These are phyloP conservation scores for Artemisia tridentata DNA, from an alignment of 129 eudicot genomes.

Conservation along the genomic window DNA sequence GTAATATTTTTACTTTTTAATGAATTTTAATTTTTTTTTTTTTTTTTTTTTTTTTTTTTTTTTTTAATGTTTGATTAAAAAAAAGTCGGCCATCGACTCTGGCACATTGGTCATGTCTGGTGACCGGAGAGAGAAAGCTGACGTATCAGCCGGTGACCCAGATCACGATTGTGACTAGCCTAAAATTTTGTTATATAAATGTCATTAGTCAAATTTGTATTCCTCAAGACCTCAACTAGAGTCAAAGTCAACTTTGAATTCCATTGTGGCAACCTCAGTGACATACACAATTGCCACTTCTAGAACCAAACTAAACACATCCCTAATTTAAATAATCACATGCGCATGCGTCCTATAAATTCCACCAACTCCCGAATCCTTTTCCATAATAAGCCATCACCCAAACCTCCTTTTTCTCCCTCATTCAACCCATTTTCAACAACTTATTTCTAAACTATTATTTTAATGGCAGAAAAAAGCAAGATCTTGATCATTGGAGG, in stretches of 20 bases:
- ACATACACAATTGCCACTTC: background rate
- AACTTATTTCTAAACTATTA: background rate
- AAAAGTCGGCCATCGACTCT: no score
- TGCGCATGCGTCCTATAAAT: background rate
- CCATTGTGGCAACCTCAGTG: background rate
- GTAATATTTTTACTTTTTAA: no score
- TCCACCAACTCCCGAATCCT: constrained; percentile 1
- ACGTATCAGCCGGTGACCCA: no score
- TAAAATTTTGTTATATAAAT: no score
- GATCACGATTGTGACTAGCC: no score
- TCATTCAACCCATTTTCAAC: background rate
- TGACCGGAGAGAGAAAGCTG: no score
- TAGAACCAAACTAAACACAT: background rate
- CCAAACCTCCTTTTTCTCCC: constrained; percentile 7
- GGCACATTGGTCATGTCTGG: no score
- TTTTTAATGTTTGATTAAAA: no score
- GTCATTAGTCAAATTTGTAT: background rate
- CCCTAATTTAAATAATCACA: background rate
- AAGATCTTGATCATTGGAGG: constrained; percentile 63
- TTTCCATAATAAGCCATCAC: background rate
- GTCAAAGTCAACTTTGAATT: background rate
- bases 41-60: no score
- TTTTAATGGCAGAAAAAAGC: constrained; percentile 30
- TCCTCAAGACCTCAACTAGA: background rate
- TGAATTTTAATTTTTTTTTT: no score